Conservation (phyloP, 768 basidiomycete genomes). For the Holtermannia corniformis region DNA sequence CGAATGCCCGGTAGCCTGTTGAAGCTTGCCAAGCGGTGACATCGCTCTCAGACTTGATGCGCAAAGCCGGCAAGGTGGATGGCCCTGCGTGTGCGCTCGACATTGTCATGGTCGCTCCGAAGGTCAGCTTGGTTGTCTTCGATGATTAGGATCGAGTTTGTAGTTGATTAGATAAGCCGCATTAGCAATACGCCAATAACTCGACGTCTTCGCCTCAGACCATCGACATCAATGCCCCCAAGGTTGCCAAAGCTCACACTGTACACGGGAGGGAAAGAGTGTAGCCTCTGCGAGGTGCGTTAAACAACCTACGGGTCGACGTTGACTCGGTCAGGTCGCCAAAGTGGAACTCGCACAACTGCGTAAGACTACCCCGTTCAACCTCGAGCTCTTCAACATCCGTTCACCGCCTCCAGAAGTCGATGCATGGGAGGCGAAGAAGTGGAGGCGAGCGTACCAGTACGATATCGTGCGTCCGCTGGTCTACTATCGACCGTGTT, state of each 20-base stretch:
- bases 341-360: conserved; percentile 30
- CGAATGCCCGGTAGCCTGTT: conserved; percentile 63
- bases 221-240: no score
- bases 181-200: conserved; percentile 1
- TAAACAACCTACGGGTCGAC: not conserved
- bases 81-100: conserved; percentile 7
- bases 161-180: not conserved
- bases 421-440: conserved; percentile 27
- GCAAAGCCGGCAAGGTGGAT: conserved; percentile 13
- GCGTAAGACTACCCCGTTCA: conserved; percentile 30
- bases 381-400: conserved; percentile 33
- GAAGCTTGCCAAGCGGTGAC: conserved; percentile 63
- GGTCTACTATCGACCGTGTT: not conserved
- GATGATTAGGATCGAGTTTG: conserved; percentile 65
- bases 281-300: conserved; percentile 39
- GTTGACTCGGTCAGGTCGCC: conserved; percentile 18
- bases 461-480: conserved; percentile 36
- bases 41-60: conserved; percentile 43
- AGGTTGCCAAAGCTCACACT: conserved; percentile 29
- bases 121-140: conserved; percentile 62
- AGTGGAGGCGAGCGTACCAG: conserved; percentile 34
- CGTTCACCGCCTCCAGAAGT: conserved; percentile 27
- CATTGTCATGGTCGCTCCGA: conserved; percentile 43
- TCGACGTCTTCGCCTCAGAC: conserved; percentile 8
- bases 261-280: conserved; percentile 40